Base-by-base conservation (phyloP, 768 basidiomycete species). In the Mycena alexandri region DNA sequence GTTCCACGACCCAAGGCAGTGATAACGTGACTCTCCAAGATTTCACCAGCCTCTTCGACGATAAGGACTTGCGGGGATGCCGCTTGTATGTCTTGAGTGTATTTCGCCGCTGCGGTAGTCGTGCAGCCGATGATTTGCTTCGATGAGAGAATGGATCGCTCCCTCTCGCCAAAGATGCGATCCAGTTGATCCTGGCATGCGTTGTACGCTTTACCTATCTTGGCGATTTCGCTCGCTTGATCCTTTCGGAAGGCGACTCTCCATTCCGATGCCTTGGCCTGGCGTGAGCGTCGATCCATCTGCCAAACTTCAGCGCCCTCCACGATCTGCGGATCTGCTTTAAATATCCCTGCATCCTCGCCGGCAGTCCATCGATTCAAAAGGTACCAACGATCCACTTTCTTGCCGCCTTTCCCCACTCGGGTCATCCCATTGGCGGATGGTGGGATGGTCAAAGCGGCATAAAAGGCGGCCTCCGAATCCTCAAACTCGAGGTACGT, bases 11-110 rank as follows among this genome's bases (percentile, higher is more conserved):
- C 83, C 5, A 92, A 76, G 0, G 91, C 85, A 0, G 89, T 89
- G 43, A 92, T 67, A 42, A 90, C 77, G 70, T 92, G 90, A 63
- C 87, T 88, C 72, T 91, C 90, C 2, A 92, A 74, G 48, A 91
- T 91, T 71, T 92, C 90, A 8, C 91, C 90, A 0, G 90, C 90
- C 75, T 92, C 91, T 71, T 92, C 91, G 1, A 92, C 90, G 1
- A 92, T 78, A 5, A 92, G 74, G 1, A 92, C 82, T 11, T 82
- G 79, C 0, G 89, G 87, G 2, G 76, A 75, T 10, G 80, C 83
- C 1, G 80, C 80, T 29, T 79, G 83, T 29, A 92, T 83, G 19
- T 78, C 78, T 1, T 81, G 76, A 21, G 65, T 61, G 46, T 61
- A 67, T 42, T 61, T 67, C 89, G 17, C 91, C 83, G 91, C 92